Base-by-base conservation (phyloP, 2,329 filamentous ascomycete species). In the Keithomyces neogunnii region DNA sequence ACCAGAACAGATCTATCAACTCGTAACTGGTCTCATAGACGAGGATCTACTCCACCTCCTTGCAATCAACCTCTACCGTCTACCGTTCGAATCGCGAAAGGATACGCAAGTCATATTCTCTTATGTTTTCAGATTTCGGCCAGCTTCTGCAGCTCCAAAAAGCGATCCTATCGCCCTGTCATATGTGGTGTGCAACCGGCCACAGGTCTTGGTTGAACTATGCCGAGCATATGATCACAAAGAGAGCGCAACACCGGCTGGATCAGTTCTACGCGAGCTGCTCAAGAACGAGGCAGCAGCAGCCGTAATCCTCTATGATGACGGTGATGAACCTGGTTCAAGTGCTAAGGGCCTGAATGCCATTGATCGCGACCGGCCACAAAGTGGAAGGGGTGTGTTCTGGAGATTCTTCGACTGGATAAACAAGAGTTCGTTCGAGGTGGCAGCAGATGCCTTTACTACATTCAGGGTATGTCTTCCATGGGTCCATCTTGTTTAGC, bases 331-430 rank as follows among this genome's bases (percentile, higher is more conserved):
- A 54, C 73, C 76, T 29, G 83, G 85, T 32, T 88, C 86, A 51
- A 85, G 81, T 59, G 80, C 81, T n/a, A 83, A 89, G 56, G 87
- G 89, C 42, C 75, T 95, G 39, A 83, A 79, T 48, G 84, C 82
- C 28, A 88, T 96, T 55, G 87, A 93, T 61, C 82, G 86, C 45
- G 85, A 89, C 54, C 72, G 82, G 40, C 82, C 80, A 35, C 87
- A 93, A 60, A 86, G 80, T 45, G 91, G 91, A 10, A 79, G 83
- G 44, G 92, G 92, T 3, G 83, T 96, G 2, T 96, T 99, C 67
- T 99, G 93, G 93, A 85, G 82, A 45, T 97, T 97, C 71, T 97
- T 99, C 64, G 83, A 87, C 55, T 99, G 92, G 89, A 95, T 99
- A 62, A 91, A 97, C 71, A 89, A 89, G 70, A 89, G 90, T 60